A percentile compares a stretch with the other conserved stretches of the same genome.
phyloP scores from a whole-genome alignment of 1,284 basidiomycete species.

The Garcileccinum viscosum region DNA sequence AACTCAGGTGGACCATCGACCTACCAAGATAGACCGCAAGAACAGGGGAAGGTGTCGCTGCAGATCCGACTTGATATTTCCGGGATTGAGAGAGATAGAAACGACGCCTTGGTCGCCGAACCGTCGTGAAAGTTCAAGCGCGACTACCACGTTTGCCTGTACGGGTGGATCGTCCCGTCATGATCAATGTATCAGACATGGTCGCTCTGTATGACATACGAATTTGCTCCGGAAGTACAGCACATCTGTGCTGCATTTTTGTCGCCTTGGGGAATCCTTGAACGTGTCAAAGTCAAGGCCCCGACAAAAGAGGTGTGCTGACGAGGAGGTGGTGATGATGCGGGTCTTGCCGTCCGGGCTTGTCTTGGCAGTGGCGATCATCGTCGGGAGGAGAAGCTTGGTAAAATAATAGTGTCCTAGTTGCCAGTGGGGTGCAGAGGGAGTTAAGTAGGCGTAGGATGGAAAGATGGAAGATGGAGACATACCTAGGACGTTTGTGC shows the following conservation, averaged over 20 bases:
- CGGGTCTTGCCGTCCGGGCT: not conserved
- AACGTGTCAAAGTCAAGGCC: constrained; percentile 48
- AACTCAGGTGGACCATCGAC: not conserved
- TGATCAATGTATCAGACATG: not conserved
- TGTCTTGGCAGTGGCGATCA: not conserved
- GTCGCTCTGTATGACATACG: not conserved
- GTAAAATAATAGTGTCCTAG: not conserved
- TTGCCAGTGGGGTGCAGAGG: no score
- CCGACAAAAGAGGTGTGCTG: constrained; percentile 26
- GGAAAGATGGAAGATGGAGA: not conserved
- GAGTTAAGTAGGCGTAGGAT: no score
- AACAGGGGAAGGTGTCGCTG: constrained; percentile 25
- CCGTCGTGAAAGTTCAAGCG: constrained; percentile 29
- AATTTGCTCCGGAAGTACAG: constrained; percentile 57
- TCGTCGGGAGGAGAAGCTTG: not conserved
- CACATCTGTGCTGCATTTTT: constrained; percentile 24
- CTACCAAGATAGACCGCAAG: constrained; percentile 17
- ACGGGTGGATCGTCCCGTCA: not conserved
- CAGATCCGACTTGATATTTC: constrained; percentile 36
- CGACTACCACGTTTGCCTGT: constrained; percentile 18
- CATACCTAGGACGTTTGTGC: not conserved
- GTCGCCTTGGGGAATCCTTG: constrained; percentile 43
- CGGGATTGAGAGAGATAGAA: constrained; percentile 32
- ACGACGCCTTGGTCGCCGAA: constrained; percentile 31
- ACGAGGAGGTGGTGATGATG: not conserved